These are phyloP conservation scores for Salix koriyanagi DNA, from an alignment of 345 rosid genomes.

Conservation along the genomic window DNA sequence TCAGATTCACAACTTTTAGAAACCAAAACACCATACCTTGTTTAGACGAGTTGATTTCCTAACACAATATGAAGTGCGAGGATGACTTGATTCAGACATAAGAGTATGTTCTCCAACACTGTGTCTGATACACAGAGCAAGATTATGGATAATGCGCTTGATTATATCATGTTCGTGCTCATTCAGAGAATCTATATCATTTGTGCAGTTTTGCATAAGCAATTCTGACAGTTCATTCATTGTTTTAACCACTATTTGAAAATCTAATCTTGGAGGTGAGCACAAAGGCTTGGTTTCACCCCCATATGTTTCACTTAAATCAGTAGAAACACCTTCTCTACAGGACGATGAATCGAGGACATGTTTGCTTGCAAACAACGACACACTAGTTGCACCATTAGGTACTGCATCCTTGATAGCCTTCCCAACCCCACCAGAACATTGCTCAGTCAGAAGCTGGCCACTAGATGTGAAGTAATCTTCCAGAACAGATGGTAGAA, in stretches of 20 bases:
- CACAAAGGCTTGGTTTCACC: slow-evolving; percentile 23
- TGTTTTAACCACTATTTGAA: slow-evolving; percentile 32
- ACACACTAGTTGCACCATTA: slow-evolving; percentile 18
- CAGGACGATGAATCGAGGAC: slow-evolving; percentile 19
- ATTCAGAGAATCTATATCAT: slow-evolving; percentile 25
- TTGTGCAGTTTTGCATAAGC: slow-evolving; percentile 42
- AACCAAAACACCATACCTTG: slow-evolving; percentile 35
- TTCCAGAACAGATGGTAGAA: slow-evolving; percentile 12
- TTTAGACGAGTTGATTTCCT: slow-evolving; percentile 25
- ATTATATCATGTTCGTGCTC: slow-evolving; percentile 41
- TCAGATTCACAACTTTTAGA: background rate
- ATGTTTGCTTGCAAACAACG: slow-evolving; percentile 12
- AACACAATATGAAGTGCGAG: slow-evolving; percentile 21
- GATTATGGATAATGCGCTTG: slow-evolving; percentile 44
- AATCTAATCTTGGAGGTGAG: slow-evolving; percentile 30
- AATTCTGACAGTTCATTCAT: slow-evolving; percentile 48
- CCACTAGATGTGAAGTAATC: slow-evolving; percentile 9
- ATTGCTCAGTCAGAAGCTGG: slow-evolving; percentile 6
- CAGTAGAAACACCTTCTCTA: slow-evolving; percentile 16
- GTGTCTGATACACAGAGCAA: slow-evolving; percentile 31
- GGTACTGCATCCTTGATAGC: background rate
- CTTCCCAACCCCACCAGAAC: background rate
- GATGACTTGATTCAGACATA: slow-evolving; percentile 15
- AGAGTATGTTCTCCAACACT: slow-evolving; percentile 25
- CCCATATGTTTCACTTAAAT: slow-evolving; percentile 12